Conservation (phyloP, 306 rosid genomes). For the Pterocarpus santalinus region DNA sequence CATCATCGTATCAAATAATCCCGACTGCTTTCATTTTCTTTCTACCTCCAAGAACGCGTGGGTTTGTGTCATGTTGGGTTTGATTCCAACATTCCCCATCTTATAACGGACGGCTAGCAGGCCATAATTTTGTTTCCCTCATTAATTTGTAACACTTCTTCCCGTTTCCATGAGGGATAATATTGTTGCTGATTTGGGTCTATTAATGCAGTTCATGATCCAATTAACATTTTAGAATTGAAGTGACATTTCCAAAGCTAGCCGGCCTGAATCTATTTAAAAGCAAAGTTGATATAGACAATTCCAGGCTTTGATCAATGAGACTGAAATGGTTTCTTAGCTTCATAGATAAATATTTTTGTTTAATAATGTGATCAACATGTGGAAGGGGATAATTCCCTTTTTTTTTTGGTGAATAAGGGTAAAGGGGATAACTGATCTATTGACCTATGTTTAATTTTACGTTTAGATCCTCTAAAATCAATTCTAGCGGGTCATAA, state of each 20-base stretch:
- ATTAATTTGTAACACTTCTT: not conserved
- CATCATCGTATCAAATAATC: not conserved
- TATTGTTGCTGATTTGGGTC: not conserved
- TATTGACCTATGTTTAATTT: not conserved
- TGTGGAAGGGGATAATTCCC: not conserved
- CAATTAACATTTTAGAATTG: not conserved
- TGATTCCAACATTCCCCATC: not conserved
- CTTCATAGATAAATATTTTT: not conserved
- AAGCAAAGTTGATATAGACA: not conserved
- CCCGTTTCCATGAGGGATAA: not conserved
- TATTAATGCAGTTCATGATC: not conserved
- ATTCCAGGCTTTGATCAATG: not conserved
- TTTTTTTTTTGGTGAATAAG: no score
- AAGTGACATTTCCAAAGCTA: not conserved
- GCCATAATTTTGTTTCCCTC: not conserved
- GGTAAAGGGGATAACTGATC: not conserved
- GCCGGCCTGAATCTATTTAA: not conserved
- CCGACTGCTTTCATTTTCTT: not conserved
- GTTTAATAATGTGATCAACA: not conserved
- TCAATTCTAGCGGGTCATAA: no score
- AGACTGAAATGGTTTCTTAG: not conserved
- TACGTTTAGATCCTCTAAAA: no score
- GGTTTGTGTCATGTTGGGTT: not conserved
- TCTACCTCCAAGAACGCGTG: not conserved
- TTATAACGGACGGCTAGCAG: not conserved